Conservation (phyloP, 306 rosid genomes). For the Cucumis melo region DNA sequence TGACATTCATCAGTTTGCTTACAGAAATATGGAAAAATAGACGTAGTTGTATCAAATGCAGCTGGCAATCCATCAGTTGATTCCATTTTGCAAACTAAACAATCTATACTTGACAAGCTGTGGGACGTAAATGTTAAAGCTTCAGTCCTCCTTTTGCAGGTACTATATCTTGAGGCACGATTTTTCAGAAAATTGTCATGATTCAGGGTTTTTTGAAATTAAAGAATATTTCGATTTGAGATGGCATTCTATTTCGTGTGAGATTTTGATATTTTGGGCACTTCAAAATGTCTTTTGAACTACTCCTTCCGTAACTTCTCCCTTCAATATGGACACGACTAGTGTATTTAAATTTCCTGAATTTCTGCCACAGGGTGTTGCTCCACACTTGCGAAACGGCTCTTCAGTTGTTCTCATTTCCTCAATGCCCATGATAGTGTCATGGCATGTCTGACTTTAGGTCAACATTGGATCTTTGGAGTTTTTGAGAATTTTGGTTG, state of each 20-base stretch:
- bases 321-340: not conserved
- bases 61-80: slow-evolving; percentile 83
- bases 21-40: slow-evolving; percentile 84
- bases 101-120: slow-evolving; percentile 71
- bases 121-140: slow-evolving; percentile 99
- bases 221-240: not conserved
- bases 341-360: not conserved
- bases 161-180: slow-evolving; percentile 4
- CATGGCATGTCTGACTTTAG: too few species aligned
- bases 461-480: too few species aligned
- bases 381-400: slow-evolving; percentile 57
- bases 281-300: not conserved
- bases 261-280: not conserved
- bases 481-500: too few species aligned
- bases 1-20: slow-evolving; percentile 15
- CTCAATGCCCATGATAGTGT: too few species aligned
- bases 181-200: not conserved
- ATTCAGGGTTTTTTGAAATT: not conserved
- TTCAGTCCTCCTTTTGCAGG: slow-evolving; percentile 76
- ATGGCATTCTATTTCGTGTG: not conserved
- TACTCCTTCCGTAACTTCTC: not conserved
- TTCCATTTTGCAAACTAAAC: slow-evolving; percentile 45
- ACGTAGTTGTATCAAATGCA: slow-evolving; percentile 87
- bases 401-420: slow-evolving; percentile 81
- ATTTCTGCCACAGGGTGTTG: slow-evolving; percentile 47